Evolutionary conservation across 106 monocot genomes (phyloP), one percentile per base, ranked within the genome.

Genomic region (Allium sativum): DNA sequence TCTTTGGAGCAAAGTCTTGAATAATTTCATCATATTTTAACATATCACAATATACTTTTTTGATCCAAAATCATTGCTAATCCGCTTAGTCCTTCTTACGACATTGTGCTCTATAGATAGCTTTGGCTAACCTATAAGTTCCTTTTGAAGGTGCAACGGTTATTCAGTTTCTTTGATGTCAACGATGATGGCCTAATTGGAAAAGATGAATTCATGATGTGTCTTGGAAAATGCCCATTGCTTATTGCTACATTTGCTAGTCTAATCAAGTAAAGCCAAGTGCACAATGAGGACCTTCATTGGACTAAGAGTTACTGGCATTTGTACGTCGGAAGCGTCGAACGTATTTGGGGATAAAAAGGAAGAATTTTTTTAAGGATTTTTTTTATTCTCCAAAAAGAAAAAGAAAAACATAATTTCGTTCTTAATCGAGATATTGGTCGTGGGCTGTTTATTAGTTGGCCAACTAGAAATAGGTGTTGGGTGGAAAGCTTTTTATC

Each of bases 161-260:
- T 90, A 14, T 71, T 83, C 18, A n/a, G 60, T 12, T 58, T 63
- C 45, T 51, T 87, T 21, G 84, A 84, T 53, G 41, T 66, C 0
- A 60, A 82, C 13, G 20, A 64, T 42, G 84, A 96, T 66, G 82
- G 79, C 21, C 31, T 18, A 10, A 67, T 96, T 54, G 61, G 74
- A 42, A 70, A 74, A 73, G 77, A 75, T 64, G 90, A 87, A 62
- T 90, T 90, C 53, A 64, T 87, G 78, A 60, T 51, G 9, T 90
- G 79, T 61, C 74, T 96, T n/a, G 41, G 62, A 53, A 96, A 72
- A 55, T 76, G 80, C 65, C 95, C 95, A 10, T 64, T 91, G 18
- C 62, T 96, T 12, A 67, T 96, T 53, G 84, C 87, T 18, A 43
- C 82, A 52, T 84, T 91, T 70, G 56, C 55, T 43, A 55, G 15